Conservation (phyloP, 2,329 filamentous ascomycete species). For the Epichloe sp. region DNA sequence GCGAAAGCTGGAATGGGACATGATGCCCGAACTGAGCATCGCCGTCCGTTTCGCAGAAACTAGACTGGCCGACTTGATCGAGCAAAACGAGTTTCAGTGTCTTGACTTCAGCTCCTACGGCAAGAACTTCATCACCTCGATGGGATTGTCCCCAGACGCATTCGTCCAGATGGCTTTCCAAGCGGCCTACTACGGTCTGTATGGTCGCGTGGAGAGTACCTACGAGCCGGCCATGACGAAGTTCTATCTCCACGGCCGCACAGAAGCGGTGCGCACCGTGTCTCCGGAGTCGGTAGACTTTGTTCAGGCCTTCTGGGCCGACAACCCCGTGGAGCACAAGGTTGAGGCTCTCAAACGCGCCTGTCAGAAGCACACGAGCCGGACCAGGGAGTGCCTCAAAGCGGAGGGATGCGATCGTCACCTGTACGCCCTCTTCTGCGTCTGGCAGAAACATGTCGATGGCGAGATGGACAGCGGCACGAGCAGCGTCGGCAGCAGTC, state of each 20-base stretch:
- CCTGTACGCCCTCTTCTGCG: slow-evolving; percentile 82
- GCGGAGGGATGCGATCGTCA: slow-evolving; percentile 87
- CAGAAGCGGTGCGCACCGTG: slow-evolving; percentile 82
- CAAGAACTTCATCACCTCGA: slow-evolving; percentile 94
- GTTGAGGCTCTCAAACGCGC: slow-evolving; percentile 75
- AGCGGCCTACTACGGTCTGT: slow-evolving; percentile 92
- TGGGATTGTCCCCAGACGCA: slow-evolving; percentile 93
- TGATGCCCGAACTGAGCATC: slow-evolving; percentile 81
- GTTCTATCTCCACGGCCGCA: slow-evolving; percentile 80
- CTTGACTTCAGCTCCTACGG: slow-evolving; percentile 82
- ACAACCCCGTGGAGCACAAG: slow-evolving; percentile 71
- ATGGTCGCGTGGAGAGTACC: slow-evolving; percentile 84
- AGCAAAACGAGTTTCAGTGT: slow-evolving; percentile 91
- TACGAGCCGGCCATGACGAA: slow-evolving; percentile 99
- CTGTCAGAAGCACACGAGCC: slow-evolving; percentile 66
- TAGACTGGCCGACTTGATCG: slow-evolving; percentile 80
- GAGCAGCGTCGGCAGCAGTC: slow-evolving; percentile 41
- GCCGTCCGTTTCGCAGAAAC: slow-evolving; percentile 93
- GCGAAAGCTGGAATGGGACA: slow-evolving; percentile 95
- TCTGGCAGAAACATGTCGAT: slow-evolving; percentile 85
- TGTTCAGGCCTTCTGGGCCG: slow-evolving; percentile 87
- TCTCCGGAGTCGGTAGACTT: slow-evolving; percentile 77
- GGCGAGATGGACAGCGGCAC: slow-evolving; percentile 41
- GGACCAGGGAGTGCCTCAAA: slow-evolving; percentile 76
- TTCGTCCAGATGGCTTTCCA: slow-evolving; percentile 99